These are phyloP conservation scores for Schwanniomyces pseudopolymorphus DNA, from an alignment of 805 yeast species.

Conservation along the genomic window DNA sequence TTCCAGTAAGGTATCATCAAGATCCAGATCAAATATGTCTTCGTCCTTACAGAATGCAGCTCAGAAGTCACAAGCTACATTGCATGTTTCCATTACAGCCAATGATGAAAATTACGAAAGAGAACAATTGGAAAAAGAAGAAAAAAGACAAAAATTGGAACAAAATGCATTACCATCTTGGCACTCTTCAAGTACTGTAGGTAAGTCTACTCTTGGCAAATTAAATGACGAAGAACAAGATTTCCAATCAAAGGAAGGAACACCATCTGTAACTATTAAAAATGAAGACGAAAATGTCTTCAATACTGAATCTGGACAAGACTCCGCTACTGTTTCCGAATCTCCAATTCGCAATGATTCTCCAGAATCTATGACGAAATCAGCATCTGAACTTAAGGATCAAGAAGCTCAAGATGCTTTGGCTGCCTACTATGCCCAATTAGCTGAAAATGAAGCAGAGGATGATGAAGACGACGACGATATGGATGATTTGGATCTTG, in stretches of 20 bases:
- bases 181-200: constrained; percentile 92
- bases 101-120: constrained; percentile 74
- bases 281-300: constrained; percentile 14
- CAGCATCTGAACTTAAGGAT: constrained; percentile 47
- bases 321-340: constrained; percentile 10
- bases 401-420: constrained; percentile 69
- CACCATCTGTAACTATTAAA: constrained; percentile 14
- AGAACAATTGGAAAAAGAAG: constrained; percentile 64
- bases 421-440: constrained; percentile 67
- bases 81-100: constrained; percentile 87
- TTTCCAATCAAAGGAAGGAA: constrained; percentile 17
- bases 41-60: constrained; percentile 47
- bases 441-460: constrained; percentile 66
- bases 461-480: constrained; percentile 40
- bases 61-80: constrained; percentile 73
- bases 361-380: constrained; percentile 12
- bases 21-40: constrained; percentile 30
- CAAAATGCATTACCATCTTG: constrained; percentile 97
- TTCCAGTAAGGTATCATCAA: constrained; percentile 39
- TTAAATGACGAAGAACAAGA: constrained; percentile 43
- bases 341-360: constrained; percentile 8
- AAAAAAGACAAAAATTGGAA: constrained; percentile 67
- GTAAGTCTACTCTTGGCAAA: constrained; percentile 57
- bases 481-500: constrained; percentile 28
- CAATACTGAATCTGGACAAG: constrained; percentile 9